A percentile compares a stretch with the other conserved stretches of the same genome.
Evolutionary conservation across 495 filamentous ascomycete genomes (phyloP).

Genomic region (Neurospora sp.): DNA sequence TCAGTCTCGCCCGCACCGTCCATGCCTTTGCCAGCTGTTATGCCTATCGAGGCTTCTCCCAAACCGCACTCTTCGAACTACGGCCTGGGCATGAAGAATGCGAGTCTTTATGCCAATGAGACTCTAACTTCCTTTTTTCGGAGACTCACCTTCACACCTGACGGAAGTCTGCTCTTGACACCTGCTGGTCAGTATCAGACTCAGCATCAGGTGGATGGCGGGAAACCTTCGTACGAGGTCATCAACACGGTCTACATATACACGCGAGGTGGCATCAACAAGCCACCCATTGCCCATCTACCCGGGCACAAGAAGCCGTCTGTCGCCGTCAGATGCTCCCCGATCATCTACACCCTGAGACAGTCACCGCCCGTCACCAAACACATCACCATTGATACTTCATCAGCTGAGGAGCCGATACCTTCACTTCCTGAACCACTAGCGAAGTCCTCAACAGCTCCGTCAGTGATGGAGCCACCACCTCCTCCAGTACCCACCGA

Average conservation of each 20-base stretch:
- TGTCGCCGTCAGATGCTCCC: constrained; percentile 89
- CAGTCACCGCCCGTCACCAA: constrained; percentile 58
- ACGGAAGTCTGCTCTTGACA: constrained; percentile 90
- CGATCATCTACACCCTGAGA: constrained; percentile 74
- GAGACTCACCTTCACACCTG: constrained; percentile 85
- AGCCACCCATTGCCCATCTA: constrained; percentile 92
- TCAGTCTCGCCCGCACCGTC: constrained; percentile 95
- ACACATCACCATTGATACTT: constrained; percentile 89
- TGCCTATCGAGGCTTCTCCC: constrained; percentile 81
- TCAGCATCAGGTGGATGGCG: constrained; percentile 57
- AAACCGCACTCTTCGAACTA: constrained; percentile 51
- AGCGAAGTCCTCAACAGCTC: constrained; percentile 43
- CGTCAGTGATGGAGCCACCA: constrained; percentile 79
- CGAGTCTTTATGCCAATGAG: constrained; percentile 93
- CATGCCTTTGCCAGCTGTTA: constrained; percentile 90
- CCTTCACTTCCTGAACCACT: constrained; percentile 74
- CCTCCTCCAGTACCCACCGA: constrained; percentile 45
- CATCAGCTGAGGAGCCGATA: constrained; percentile 75
- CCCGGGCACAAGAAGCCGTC: constrained; percentile 98
- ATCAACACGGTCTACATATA: constrained; percentile 99
- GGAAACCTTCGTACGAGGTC: constrained; percentile 69
- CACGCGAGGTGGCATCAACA: constrained; percentile 91
- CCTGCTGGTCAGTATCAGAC: constrained; percentile 94
- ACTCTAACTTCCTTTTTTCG: constrained; percentile 96
- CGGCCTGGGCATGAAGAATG: constrained; percentile 63